Percentiles rank a stretch among this genome's conserved stretches.
Conservation (phyloP, 129 eudicot species). For the Flaveria bidentis region DNA sequence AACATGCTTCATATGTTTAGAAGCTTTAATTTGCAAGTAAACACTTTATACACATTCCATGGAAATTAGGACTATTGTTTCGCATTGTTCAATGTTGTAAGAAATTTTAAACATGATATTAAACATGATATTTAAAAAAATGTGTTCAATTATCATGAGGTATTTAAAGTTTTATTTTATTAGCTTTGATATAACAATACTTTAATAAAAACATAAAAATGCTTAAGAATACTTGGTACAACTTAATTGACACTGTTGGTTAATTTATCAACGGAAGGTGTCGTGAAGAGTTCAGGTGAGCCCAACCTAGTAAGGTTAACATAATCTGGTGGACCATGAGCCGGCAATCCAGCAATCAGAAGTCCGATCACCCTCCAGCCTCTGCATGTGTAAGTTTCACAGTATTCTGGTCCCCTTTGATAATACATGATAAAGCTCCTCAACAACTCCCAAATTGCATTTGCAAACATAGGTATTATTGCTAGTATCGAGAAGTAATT, state of each 20-base stretch:
- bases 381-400: slow-evolving; percentile 41
- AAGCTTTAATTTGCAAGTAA: too few species aligned
- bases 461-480: slow-evolving; percentile 37
- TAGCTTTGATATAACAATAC: too few species aligned
- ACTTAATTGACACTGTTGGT: slow-evolving; percentile 16
- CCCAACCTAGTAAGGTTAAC: slow-evolving; percentile 56
- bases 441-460: slow-evolving; percentile 57
- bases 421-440: slow-evolving; percentile 56
- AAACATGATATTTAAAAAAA: too few species aligned
- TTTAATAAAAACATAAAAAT: too few species aligned
- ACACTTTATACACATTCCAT: too few species aligned
- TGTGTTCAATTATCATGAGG: too few species aligned
- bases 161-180: too few species aligned
- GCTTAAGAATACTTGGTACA: background rate
- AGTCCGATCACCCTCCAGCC: slow-evolving; percentile 42
- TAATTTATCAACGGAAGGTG: background rate
- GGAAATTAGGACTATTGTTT: too few species aligned
- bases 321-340: slow-evolving; percentile 55
- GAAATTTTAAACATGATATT: too few species aligned
- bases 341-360: slow-evolving; percentile 47
- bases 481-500: slow-evolving; percentile 51
- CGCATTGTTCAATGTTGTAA: too few species aligned
- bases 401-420: slow-evolving; percentile 47
- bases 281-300: slow-evolving; percentile 24
- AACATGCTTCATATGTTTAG: too few species aligned